Evolutionary conservation across 164 flowering plant genomes (phyloP).

Genomic region (Magnolia officinalis): DNA sequence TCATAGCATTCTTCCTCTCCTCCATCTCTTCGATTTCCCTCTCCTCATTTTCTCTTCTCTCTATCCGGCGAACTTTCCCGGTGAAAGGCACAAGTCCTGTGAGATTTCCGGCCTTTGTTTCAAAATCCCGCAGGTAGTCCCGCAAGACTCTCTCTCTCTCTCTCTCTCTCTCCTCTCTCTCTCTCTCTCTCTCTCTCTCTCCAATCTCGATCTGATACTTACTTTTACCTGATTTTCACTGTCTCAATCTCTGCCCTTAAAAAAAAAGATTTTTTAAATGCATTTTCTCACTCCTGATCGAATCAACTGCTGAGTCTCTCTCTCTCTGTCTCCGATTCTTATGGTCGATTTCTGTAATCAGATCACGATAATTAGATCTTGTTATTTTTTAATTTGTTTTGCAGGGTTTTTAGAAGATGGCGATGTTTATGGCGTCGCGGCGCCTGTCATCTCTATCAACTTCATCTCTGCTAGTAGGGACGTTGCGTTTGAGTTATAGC

Average conservation of each 20-base stretch:
- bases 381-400: background rate
- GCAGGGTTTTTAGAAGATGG: constrained; percentile 29
- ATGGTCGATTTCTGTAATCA: background rate
- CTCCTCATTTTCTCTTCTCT: too few species aligned
- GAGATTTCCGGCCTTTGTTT: background rate
- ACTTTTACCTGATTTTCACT: background rate
- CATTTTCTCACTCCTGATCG: background rate
- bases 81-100: background rate
- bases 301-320: background rate
- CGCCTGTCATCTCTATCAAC: constrained; percentile 33
- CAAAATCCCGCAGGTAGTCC: background rate
- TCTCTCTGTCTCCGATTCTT: background rate
- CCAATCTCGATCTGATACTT: background rate
- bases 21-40: too few species aligned
- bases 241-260: too few species aligned
- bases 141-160: background rate
- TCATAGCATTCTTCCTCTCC: too few species aligned
- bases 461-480: background rate
- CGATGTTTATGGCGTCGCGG: constrained; percentile 33
- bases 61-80: background rate
- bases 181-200: background rate
- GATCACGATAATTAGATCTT: background rate
- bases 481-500: constrained; percentile 11
- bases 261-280: too few species aligned
- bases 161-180: background rate